Conservation (phyloP, 2,329 filamentous ascomycete genomes). For the Stemphylium vesicarium region DNA sequence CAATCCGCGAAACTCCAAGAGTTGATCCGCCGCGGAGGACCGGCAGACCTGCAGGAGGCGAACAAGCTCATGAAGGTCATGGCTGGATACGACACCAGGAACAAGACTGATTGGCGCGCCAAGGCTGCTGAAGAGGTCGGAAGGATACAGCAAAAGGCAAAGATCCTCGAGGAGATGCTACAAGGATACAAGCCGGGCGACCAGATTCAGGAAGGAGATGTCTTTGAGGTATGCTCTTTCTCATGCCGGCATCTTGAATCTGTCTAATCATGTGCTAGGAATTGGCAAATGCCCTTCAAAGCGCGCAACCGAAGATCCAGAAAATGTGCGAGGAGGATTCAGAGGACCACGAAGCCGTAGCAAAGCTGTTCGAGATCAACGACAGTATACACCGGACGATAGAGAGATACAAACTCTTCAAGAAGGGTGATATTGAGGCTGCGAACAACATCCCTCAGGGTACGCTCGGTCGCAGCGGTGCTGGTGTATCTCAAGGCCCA, state of each 20-base stretch:
- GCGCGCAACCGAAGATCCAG: slow-evolving; percentile 97
- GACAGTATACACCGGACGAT: slow-evolving; percentile 98
- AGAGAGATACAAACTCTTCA: slow-evolving; percentile 92
- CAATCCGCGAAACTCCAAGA: slow-evolving; percentile 99
- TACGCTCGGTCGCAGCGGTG: slow-evolving; percentile 70
- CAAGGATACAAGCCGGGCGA: slow-evolving; percentile 84
- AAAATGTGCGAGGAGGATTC: slow-evolving; percentile 99
- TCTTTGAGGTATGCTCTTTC: slow-evolving; percentile 62
- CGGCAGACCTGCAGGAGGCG: slow-evolving; percentile 93
- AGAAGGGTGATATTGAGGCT: slow-evolving; percentile 88
- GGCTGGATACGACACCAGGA: slow-evolving; percentile 94
- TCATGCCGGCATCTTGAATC: slow-evolving; percentile 33
- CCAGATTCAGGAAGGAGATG: slow-evolving; percentile 72
- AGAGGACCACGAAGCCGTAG: slow-evolving; percentile 93
- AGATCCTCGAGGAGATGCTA: slow-evolving; percentile 88
- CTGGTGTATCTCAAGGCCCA: slow-evolving; percentile 68
- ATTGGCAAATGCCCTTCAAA: slow-evolving; percentile 85
- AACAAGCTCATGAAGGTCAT: slow-evolving; percentile 99
- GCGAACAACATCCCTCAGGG: slow-evolving; percentile 85
- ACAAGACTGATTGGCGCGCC: slow-evolving; percentile 96
- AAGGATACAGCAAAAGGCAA: slow-evolving; percentile 95
- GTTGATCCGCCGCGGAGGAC: slow-evolving; percentile 87
- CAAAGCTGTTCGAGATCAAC: slow-evolving; percentile 95
- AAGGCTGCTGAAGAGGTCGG: slow-evolving; percentile 95
- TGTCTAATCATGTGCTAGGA: slow-evolving; percentile 62